These are phyloP conservation scores for Mortierella sp. DNA, from an alignment of 371 early-diverging fungal genomes.

Conservation along the genomic window DNA sequence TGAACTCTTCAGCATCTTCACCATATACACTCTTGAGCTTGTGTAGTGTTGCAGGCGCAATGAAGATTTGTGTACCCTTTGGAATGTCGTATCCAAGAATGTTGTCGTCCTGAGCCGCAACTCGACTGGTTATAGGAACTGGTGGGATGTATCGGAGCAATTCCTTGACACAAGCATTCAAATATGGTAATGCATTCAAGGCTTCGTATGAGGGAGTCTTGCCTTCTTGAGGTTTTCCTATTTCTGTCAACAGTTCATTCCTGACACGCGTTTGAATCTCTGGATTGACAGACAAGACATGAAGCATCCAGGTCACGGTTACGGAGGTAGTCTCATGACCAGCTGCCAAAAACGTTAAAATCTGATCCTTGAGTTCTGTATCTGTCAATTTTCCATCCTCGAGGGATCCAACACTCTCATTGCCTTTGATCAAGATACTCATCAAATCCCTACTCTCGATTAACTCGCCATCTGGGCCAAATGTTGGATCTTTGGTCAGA, in stretches of 20 bases:
- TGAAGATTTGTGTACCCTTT: conserved; percentile 63
- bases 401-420: conserved; percentile 35
- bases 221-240: conserved; percentile 21
- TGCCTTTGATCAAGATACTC: conserved; percentile 49
- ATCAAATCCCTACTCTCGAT: conserved; percentile 32
- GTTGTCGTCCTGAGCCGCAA: conserved; percentile 58
- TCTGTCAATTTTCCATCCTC: conserved; percentile 44
- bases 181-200: conserved; percentile 59
- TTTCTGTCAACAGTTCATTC: conserved; percentile 28
- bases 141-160: conserved; percentile 65
- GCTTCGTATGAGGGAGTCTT: conserved; percentile 56
- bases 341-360: conserved; percentile 56
- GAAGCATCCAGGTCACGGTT: conserved; percentile 48
- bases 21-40: conserved; percentile 49
- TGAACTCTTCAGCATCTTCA: conserved; percentile 42
- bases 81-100: conserved; percentile 65
- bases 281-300: conserved; percentile 41
- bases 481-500: neutral
- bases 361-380: conserved; percentile 51
- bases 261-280: conserved; percentile 33
- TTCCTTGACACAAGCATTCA: conserved; percentile 68
- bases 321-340: conserved; percentile 57
- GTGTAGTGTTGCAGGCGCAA: conserved; percentile 60
- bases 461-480: conserved; percentile 1
- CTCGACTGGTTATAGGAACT: conserved; percentile 63